phyloP scores from a whole-genome alignment of 345 rosid species.

The Melastoma malabathricum region DNA sequence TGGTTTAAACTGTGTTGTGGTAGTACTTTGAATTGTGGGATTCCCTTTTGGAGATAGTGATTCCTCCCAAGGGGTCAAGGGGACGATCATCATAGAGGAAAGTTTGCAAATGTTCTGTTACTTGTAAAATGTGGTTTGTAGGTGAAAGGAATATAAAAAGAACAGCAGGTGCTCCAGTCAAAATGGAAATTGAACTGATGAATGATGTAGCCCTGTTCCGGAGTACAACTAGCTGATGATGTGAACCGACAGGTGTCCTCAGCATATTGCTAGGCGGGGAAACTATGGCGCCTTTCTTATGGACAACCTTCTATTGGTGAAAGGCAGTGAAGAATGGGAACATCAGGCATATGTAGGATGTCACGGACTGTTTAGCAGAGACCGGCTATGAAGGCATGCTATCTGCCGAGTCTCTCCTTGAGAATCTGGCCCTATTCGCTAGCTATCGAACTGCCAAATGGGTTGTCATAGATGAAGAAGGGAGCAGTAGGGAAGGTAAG shows the following conservation, averaged over 20 bases:
- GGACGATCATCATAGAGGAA: too few species aligned
- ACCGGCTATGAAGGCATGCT: conserved; percentile 87
- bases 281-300: conserved; percentile 88
- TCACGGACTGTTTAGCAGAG: conserved; percentile 42
- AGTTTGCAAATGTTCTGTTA: too few species aligned
- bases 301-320: conserved; percentile 87
- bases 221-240: not conserved
- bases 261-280: conserved; percentile 82
- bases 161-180: too few species aligned
- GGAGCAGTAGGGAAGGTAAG: conserved; percentile 29
- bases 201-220: too few species aligned
- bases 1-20: too few species aligned
- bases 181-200: too few species aligned
- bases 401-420: conserved; percentile 91
- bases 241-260: conserved; percentile 59
- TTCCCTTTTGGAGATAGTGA: too few species aligned
- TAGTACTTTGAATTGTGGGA: too few species aligned
- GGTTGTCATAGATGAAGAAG: conserved; percentile 24
- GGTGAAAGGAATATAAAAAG: too few species aligned
- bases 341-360: conserved; percentile 74
- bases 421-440: conserved; percentile 81
- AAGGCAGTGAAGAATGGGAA: conserved; percentile 90
- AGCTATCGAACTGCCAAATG: conserved; percentile 71
- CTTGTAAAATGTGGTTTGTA: too few species aligned
- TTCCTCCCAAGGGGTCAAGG: too few species aligned